phyloP scores from a whole-genome alignment of 495 filamentous ascomycete species.

The Talaromyces nanjingensis region DNA sequence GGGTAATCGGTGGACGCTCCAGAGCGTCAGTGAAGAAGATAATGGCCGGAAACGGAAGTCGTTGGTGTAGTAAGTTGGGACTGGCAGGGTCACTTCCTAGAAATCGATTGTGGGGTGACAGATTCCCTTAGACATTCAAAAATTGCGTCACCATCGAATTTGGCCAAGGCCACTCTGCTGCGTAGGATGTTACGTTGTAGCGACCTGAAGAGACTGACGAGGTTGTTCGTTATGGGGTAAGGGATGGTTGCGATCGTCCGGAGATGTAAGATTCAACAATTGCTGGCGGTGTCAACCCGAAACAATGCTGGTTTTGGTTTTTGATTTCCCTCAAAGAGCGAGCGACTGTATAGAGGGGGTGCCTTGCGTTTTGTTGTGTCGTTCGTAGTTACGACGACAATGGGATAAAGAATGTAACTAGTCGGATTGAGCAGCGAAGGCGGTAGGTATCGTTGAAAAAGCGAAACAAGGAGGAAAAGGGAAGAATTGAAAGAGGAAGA shows the following conservation, averaged over 20 bases:
- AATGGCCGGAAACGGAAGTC: constrained; percentile 3
- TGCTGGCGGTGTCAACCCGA: background rate
- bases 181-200: constrained; percentile 3
- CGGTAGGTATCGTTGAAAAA: background rate
- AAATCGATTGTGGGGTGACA: background rate
- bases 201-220: background rate
- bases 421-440: constrained; percentile 1
- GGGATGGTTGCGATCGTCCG: background rate
- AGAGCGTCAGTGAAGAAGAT: background rate
- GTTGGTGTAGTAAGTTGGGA: background rate
- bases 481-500: background rate
- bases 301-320: background rate
- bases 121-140: background rate
- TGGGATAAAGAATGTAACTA: constrained; percentile 6
- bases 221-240: background rate
- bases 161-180: background rate
- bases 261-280: background rate
- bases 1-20: background rate
- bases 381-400: background rate
- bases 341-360: background rate
- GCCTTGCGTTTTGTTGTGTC: constrained; percentile 1
- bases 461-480: background rate
- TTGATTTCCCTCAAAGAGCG: background rate
- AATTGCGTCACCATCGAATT: constrained; percentile 4
- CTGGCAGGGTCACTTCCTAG: background rate